Evolutionary conservation across 106 monocot species (phyloP).

Genomic region (Allium sativum): DNA sequence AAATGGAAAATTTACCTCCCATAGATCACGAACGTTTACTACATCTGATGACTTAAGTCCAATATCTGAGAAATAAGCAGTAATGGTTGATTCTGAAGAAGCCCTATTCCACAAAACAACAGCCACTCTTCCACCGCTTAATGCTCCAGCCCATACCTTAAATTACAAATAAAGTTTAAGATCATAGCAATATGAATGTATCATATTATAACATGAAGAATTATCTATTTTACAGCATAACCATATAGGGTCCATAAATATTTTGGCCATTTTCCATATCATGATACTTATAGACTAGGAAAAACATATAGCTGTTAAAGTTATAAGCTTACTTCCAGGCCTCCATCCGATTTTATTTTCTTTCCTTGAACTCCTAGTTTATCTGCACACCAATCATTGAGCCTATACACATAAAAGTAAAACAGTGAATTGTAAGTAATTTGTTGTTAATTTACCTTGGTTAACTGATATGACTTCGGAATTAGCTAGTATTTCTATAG

Average conservation of each 20-base stretch:
- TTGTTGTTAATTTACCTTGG: conserved; percentile 37
- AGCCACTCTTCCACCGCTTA: conserved; percentile 56
- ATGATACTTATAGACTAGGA: neutral
- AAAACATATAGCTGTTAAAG: neutral
- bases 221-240: neutral
- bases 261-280: too few species aligned
- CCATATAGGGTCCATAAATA: too few species aligned
- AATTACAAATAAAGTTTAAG: neutral
- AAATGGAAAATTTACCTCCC: conserved; percentile 37
- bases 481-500: conserved; percentile 53
- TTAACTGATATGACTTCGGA: conserved; percentile 69
- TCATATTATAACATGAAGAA: neutral
- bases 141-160: conserved; percentile 78
- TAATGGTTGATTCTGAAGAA: conserved; percentile 35
- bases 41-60: conserved; percentile 36
- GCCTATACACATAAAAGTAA: neutral
- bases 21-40: conserved; percentile 59
- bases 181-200: neutral
- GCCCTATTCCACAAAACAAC: conserved; percentile 75
- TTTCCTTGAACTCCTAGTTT: conserved; percentile 49
- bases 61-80: conserved; percentile 48
- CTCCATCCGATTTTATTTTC: conserved; percentile 27
- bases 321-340: conserved; percentile 19
- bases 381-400: conserved; percentile 15
- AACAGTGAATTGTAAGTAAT: neutral